Percentiles rank a stretch among this genome's conserved stretches.
Evolutionary conservation across 208 protist species (phyloP).

Genomic region (Crithidia sp.): DNA sequence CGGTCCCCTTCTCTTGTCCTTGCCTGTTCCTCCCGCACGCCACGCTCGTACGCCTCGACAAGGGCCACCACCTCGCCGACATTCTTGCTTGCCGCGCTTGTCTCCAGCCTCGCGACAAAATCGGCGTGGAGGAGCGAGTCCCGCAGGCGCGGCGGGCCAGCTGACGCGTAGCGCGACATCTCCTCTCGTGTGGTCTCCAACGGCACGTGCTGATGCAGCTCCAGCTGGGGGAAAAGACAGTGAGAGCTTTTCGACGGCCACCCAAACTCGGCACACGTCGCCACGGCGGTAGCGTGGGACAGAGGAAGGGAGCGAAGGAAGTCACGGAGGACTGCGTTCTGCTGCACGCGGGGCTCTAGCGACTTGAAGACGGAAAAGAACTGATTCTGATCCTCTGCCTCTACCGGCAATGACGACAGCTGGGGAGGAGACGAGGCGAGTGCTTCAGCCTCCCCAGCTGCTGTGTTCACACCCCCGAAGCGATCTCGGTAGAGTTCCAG

Average conservation of each 20-base stretch:
- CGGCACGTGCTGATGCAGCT: slow-evolving; percentile 30
- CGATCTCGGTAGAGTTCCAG: slow-evolving; percentile 61
- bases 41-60: slow-evolving; percentile 61
- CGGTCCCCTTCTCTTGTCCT: slow-evolving; percentile 19
- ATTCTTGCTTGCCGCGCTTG: slow-evolving; percentile 43
- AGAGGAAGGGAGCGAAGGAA: slow-evolving; percentile 61
- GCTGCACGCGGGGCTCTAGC: slow-evolving; percentile 38
- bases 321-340: slow-evolving; percentile 32
- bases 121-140: slow-evolving; percentile 77
- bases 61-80: slow-evolving; percentile 48
- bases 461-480: slow-evolving; percentile 25
- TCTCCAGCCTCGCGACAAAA: slow-evolving; percentile 55
- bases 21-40: slow-evolving; percentile 49
- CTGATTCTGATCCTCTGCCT: slow-evolving; percentile 32
- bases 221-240: slow-evolving; percentile 75
- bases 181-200: not conserved
- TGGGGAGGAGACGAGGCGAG: not conserved
- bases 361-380: slow-evolving; percentile 49
- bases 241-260: slow-evolving; percentile 61
- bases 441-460: slow-evolving; percentile 10
- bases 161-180: not conserved
- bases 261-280: slow-evolving; percentile 10
- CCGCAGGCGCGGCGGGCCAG: slow-evolving; percentile 38
- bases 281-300: not conserved
- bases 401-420: not conserved